A percentile compares a stretch with the other conserved stretches of the same genome.
phyloP scores from a whole-genome alignment of 2,329 filamentous ascomycete species.

The Fusarium veterinarium region DNA sequence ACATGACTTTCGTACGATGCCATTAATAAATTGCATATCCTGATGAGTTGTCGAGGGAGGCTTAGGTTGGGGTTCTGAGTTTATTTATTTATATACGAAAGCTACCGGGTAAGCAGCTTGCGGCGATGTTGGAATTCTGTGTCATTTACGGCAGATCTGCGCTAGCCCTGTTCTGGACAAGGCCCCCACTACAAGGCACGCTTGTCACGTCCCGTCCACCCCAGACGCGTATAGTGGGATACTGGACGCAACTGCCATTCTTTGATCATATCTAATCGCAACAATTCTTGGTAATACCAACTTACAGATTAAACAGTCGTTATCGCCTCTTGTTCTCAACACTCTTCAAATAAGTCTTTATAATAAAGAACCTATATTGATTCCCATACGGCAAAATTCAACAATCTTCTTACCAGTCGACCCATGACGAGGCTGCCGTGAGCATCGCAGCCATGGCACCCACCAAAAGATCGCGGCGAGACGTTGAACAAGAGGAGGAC shows the following conservation, averaged over 20 bases:
- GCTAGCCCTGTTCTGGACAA: constrained; percentile 24
- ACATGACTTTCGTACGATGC: constrained; percentile 6
- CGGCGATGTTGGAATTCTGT: not conserved
- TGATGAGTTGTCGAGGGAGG: not conserved
- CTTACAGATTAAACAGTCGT: not conserved
- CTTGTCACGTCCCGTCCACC: constrained; percentile 27
- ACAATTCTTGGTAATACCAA: not conserved
- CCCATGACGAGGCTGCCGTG: constrained; percentile 21
- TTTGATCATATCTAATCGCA: not conserved
- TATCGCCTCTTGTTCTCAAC: not conserved
- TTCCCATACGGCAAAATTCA: not conserved
- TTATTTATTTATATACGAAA: not conserved
- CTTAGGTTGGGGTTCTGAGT: constrained; percentile 1
- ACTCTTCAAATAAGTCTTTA: not conserved
- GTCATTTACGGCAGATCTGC: not conserved
- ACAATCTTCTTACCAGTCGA: not conserved
- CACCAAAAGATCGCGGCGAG: constrained; percentile 57
- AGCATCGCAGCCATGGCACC: constrained; percentile 43
- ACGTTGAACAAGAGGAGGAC: constrained; percentile 51
- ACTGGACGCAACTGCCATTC: not conserved
- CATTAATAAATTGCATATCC: not conserved
- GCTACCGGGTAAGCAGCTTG: constrained; percentile 28
- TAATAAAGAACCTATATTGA: not conserved
- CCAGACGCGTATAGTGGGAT: constrained; percentile 41
- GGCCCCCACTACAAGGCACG: constrained; percentile 18